Evolutionary conservation across 805 yeast species (phyloP).

Genomic region (Grigorovia humatica): DNA sequence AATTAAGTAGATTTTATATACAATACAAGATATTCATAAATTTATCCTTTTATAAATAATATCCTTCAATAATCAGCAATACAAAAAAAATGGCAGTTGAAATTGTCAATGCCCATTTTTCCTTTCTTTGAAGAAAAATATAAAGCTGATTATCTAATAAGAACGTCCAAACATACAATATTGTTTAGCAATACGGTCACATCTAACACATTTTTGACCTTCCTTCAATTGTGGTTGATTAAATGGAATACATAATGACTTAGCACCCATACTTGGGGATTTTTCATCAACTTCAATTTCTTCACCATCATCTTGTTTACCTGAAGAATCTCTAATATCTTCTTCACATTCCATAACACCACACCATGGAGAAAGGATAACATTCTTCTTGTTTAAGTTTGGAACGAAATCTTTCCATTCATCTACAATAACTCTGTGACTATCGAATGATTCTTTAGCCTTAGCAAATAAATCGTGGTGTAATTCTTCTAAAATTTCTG

Average conservation of each 20-base stretch:
- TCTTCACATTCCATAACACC: conserved; percentile 92
- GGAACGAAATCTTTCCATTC: conserved; percentile 92
- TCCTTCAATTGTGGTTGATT: conserved; percentile 75
- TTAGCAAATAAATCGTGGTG: conserved; percentile 62
- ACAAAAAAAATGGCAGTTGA: too few relatives aligned
- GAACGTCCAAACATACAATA: conserved; percentile 97
- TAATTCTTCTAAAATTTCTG: conserved; percentile 70
- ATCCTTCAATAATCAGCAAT: too few relatives aligned
- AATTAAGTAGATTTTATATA: not conserved
- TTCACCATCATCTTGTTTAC: conserved; percentile 66
- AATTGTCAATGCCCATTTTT: not conserved
- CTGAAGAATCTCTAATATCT: conserved; percentile 83
- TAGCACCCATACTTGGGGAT: conserved; percentile 99
- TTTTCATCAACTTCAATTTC: conserved; percentile 88
- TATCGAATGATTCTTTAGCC: conserved; percentile 77
- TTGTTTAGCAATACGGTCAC: conserved; percentile 63
- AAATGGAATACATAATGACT: conserved; percentile 92
- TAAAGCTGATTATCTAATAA: conserved; percentile 37
- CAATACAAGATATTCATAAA: not conserved
- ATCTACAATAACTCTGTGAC: conserved; percentile 71
- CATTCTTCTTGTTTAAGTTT: conserved; percentile 80
- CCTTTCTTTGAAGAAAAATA: not conserved
- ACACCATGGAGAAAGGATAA: conserved; percentile 95
- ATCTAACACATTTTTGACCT: conserved; percentile 80
- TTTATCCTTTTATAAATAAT: too few relatives aligned